Evolutionary conservation across 257 asterid species (phyloP).

Genomic region (Fraxinus anomala): DNA sequence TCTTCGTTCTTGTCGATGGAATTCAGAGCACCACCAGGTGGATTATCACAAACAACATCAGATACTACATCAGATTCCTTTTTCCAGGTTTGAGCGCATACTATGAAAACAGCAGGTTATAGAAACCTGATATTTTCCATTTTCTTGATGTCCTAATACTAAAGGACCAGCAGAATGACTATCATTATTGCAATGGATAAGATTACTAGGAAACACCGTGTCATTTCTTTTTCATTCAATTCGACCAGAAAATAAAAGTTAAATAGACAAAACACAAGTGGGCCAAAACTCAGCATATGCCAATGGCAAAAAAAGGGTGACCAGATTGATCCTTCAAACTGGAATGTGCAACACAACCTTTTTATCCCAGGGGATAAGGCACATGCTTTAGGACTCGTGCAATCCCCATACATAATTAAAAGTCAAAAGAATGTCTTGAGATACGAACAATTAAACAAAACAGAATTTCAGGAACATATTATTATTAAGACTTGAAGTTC

Average conservation of each 20-base stretch:
- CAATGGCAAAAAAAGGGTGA: neutral
- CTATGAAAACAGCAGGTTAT: neutral
- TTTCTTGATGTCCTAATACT: neutral
- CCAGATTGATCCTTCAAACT: neutral
- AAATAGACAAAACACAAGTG: neutral
- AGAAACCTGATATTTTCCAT: neutral
- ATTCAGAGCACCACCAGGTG: conserved; percentile 28
- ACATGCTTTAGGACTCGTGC: neutral
- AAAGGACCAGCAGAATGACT: neutral
- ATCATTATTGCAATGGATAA: neutral
- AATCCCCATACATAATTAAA: neutral
- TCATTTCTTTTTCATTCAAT: neutral
- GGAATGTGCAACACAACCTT: neutral
- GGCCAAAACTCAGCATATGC: neutral
- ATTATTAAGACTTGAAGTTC: neutral
- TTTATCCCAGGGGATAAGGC: neutral
- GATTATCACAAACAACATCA: conserved; percentile 38
- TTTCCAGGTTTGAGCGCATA: neutral
- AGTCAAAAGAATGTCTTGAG: neutral
- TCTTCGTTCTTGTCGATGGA: conserved; percentile 42
- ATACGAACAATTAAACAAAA: neutral
- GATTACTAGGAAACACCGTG: neutral
- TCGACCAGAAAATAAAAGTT: neutral
- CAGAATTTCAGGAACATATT: neutral
- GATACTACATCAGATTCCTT: conserved; percentile 26